These are phyloP conservation scores for Trametes sanguinea DNA, from an alignment of 768 basidiomycete genomes.

Conservation along the genomic window DNA sequence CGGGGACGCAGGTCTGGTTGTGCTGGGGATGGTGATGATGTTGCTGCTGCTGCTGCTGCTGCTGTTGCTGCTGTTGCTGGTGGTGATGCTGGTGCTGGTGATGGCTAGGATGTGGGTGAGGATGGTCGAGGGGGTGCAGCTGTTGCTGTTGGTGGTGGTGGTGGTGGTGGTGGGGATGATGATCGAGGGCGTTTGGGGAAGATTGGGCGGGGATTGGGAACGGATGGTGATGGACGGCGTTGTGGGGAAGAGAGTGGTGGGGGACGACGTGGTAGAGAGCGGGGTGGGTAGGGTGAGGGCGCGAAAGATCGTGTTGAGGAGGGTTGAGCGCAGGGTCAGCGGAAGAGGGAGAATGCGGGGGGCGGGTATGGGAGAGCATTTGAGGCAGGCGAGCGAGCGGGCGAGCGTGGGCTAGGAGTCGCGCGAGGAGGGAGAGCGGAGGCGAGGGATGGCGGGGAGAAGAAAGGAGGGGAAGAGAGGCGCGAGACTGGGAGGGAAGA, in stretches of 20 bases:
- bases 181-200: neutral
- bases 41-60: conserved; percentile 7
- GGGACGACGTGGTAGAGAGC: conserved; percentile 27
- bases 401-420: neutral
- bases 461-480: neutral
- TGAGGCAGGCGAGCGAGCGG: conserved; percentile 18
- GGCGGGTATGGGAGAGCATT: conserved; percentile 12
- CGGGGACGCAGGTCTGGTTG: conserved; percentile 45
- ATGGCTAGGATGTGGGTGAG: conserved; percentile 22
- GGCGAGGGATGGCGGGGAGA: conserved; percentile 2
- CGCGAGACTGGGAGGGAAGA: neutral
- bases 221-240: conserved; percentile 22
- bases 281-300: conserved; percentile 20
- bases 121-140: conserved; percentile 21
- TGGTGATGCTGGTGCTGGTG: conserved; percentile 29
- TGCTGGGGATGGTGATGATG: conserved; percentile 13
- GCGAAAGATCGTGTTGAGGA: conserved; percentile 39
- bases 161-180: too few relatives aligned
- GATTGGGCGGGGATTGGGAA: conserved; percentile 13
- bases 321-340: conserved; percentile 28
- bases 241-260: conserved; percentile 25
- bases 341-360: conserved; percentile 25
- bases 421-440: neutral
- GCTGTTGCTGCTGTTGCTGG: conserved; percentile 25
- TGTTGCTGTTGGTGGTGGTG: neutral